Base-by-base conservation (phyloP, 176 grass and related monocot genomes). In the Triticum timopheevii region DNA sequence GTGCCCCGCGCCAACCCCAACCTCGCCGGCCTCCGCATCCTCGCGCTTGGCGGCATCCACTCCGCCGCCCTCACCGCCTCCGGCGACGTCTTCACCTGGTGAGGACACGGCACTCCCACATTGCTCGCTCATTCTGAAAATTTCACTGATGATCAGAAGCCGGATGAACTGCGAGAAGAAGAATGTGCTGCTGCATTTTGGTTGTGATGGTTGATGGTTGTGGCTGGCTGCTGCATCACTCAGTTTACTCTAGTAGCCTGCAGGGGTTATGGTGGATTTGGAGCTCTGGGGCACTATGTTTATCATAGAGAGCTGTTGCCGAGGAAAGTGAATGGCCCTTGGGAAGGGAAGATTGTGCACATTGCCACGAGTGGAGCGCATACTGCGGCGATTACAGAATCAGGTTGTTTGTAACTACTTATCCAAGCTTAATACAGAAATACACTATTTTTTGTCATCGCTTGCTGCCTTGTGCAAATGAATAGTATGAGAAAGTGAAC, bases 261-360 rank as follows among this genome's bases (percentile, higher is more conserved):
- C 92, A 99, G 94, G 97, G 97, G 97, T 84, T 96, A 96, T 83
- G 97, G 94, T 87, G 97, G 97, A 56, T 99, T 99, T 90, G 97
- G 97, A 90, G 97, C 97, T 92, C 81, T 96, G 47, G 97, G 97
- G 15, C 97, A 99, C 83, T 90, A 90, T 47, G 97, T 94, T 54
- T 96, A 99, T 80, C 92, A 91, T 36, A 96, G 92, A 77, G 97
- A 99, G 76, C 65, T 99, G 17, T 78, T 96, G 79, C 97, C 92
- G 3, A 94, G 42, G 83, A 68, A 87, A 79, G 94, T 99, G 22
- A 88, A 94, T 33, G 97, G 84, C 63, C 81, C 90, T 64, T 99
- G 97, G 97, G 76, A 76, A 42, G 92, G 90, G 45, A 93, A 90
- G 30, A 92, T 99, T 79, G 78, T 40, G 3, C 97, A 96, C 82